Evolutionary conservation across 495 filamentous ascomycete species (phyloP), one percentile per base, ranked within the genome.

Genomic region (Penicillium salamii): DNA sequence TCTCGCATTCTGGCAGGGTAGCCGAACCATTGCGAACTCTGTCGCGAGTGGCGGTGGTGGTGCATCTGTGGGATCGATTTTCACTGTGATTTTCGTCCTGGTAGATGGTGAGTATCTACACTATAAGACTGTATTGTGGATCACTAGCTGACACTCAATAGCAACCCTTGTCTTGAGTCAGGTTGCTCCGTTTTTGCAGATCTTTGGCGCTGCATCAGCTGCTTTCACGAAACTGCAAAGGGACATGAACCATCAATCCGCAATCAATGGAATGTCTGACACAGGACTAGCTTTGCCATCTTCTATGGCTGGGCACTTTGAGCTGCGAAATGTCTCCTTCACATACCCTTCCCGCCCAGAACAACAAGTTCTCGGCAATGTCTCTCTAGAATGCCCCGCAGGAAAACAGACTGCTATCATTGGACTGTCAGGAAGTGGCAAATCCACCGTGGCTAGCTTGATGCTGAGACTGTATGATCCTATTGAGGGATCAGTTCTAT

Each of bases 391-490:
- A 87, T 12, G 74, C 78, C 7, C 71, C 78, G 3, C 77, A 76
- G 33, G 23, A 26, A 79, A 83, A 50, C 70, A 75, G 28, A 85
- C 85, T 1, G 85, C 83, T 1, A 75, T 90, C 34, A 82, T 89
- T 6, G 86, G 86, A 12, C 65, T 83, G 9, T 87, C 84, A 9
- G 86, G 86, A 18, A 82, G 79, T 49, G 86, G 86, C 13, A 90
- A 90, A 54, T 85, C 82, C 3, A 88, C 85, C 7, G 70, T 88
- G 23, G 77, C 78, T 0, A 73, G 75, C 6, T 59, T 87, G 11
- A 52, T 83, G 2, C 71, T 75, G n/a, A 66, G 83, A 9, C 61
- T 85, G 38, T 77, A 76, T 46, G 74, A 78, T 57, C 64, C 69
- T 8, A 65, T 53, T 1, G 42, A 64, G 5, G 77, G 77, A n/a